Percentiles rank a stretch among this genome's conserved stretches.
Evolutionary conservation across 495 filamentous ascomycete species (phyloP).

Genomic region (Penicillium pulvis): DNA sequence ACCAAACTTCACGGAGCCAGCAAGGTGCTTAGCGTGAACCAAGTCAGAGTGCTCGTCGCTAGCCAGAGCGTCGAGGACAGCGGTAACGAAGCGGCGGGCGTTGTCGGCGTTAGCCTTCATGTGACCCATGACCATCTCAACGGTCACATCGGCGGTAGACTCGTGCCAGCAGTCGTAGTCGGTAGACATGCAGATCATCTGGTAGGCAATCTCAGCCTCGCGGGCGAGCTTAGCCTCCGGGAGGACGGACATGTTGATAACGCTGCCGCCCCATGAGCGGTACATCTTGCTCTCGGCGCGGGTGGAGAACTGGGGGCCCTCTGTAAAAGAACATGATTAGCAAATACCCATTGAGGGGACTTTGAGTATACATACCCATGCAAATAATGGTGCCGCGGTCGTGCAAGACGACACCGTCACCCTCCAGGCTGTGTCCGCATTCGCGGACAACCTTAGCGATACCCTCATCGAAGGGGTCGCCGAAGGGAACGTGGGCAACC

Average conservation of each 20-base stretch:
- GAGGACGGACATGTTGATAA: slow-evolving; percentile 98
- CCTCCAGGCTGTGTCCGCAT: slow-evolving; percentile 75
- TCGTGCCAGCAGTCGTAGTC: slow-evolving; percentile 98
- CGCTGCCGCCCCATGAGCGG: slow-evolving; percentile 83
- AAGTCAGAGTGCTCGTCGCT: slow-evolving; percentile 74
- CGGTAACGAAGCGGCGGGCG: slow-evolving; percentile 79
- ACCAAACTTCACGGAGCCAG: slow-evolving; percentile 60
- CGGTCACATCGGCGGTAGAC: slow-evolving; percentile 75
- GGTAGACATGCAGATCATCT: slow-evolving; percentile 98
- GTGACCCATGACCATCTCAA: slow-evolving; percentile 95
- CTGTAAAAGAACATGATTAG: slow-evolving; percentile 38
- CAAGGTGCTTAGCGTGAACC: slow-evolving; percentile 68
- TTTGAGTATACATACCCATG: slow-evolving; percentile 64
- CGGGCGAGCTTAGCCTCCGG: slow-evolving; percentile 94
- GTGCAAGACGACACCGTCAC: slow-evolving; percentile 78
- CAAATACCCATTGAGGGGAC: background rate
- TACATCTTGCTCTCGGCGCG: slow-evolving; percentile 94
- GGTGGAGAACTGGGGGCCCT: slow-evolving; percentile 97
- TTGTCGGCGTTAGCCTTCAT: slow-evolving; percentile 92
- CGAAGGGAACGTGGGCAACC: slow-evolving; percentile 94
- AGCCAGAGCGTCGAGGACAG: slow-evolving; percentile 82
- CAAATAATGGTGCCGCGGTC: slow-evolving; percentile 79
- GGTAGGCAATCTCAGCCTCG: slow-evolving; percentile 94
- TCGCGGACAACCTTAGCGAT: slow-evolving; percentile 68
- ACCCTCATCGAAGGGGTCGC: slow-evolving; percentile 85